Conservation (phyloP, 2,329 filamentous ascomycete genomes). For the Cytospora mali region DNA sequence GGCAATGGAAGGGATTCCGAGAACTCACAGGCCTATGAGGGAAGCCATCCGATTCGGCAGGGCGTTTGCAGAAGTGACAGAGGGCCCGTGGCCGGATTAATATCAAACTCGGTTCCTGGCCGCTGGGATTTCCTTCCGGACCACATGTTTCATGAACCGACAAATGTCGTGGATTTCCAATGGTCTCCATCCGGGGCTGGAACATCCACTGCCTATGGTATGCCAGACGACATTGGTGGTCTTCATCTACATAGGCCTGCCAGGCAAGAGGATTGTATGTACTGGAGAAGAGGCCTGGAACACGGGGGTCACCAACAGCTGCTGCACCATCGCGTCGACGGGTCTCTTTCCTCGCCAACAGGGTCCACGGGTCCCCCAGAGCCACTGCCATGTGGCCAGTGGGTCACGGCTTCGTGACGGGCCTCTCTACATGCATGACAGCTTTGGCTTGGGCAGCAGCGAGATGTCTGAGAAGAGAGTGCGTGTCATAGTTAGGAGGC, state of each 20-base stretch:
- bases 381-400: conserved; percentile 27
- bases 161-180: conserved; percentile 11
- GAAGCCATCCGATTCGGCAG: conserved; percentile 26
- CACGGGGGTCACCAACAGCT: conserved; percentile 10
- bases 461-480: conserved; percentile 17
- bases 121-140: neutral
- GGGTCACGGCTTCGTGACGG: conserved; percentile 16
- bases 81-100: neutral
- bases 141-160: conserved; percentile 19
- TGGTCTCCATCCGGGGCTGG: conserved; percentile 3
- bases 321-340: conserved; percentile 2
- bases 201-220: neutral
- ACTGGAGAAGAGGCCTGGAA: too few relatives aligned
- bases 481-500: neutral
- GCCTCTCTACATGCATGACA: conserved; percentile 11
- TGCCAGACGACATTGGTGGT: conserved; percentile 9
- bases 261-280: too few relatives aligned
- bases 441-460: conserved; percentile 24
- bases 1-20: conserved; percentile 15
- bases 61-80: conserved; percentile 3
- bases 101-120: neutral
- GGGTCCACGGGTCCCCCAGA: conserved; percentile 9
- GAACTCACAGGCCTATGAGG: conserved; percentile 9
- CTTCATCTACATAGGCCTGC: neutral
- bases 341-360: conserved; percentile 5